A percentile compares a stretch with the other conserved stretches of the same genome.
Conservation (phyloP, 176 grass and related monocot genomes). For the Cymbopogon citratus region DNA sequence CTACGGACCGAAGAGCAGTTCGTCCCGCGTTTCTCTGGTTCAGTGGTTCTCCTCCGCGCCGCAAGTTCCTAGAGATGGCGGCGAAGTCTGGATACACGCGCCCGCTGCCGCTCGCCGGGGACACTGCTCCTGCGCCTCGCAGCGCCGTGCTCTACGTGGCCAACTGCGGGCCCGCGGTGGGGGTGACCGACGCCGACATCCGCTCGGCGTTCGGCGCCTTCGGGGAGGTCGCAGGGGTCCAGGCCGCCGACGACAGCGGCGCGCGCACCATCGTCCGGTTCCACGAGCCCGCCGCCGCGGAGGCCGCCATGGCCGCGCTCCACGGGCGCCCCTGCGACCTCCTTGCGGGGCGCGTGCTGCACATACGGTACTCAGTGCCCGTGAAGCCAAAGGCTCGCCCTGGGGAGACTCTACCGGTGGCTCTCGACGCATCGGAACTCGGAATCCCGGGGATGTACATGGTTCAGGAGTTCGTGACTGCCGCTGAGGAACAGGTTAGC, state of each 20-base stretch:
- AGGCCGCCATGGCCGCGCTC: constrained; percentile 57
- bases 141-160: constrained; percentile 67
- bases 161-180: constrained; percentile 80
- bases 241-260: constrained; percentile 62
- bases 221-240: constrained; percentile 56
- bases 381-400: constrained; percentile 34
- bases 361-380: constrained; percentile 62
- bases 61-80: constrained; percentile 23
- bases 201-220: constrained; percentile 47
- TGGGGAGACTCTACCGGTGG: constrained; percentile 31
- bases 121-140: not conserved
- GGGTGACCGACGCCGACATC: constrained; percentile 53
- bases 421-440: constrained; percentile 47
- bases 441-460: constrained; percentile 71
- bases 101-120: constrained; percentile 12
- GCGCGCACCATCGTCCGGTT: constrained; percentile 71
- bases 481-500: constrained; percentile 67
- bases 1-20: not conserved
- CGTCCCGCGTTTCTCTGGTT: not conserved
- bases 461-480: constrained; percentile 64
- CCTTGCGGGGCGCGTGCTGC: constrained; percentile 51
- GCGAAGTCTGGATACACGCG: constrained; percentile 44
- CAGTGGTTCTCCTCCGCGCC: not conserved
- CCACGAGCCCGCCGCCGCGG: constrained; percentile 42
- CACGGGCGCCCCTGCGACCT: constrained; percentile 47